These are phyloP conservation scores for Dictyostelium discoideum DNA, from an alignment of 78 protist genomes.

Conservation along the genomic window DNA sequence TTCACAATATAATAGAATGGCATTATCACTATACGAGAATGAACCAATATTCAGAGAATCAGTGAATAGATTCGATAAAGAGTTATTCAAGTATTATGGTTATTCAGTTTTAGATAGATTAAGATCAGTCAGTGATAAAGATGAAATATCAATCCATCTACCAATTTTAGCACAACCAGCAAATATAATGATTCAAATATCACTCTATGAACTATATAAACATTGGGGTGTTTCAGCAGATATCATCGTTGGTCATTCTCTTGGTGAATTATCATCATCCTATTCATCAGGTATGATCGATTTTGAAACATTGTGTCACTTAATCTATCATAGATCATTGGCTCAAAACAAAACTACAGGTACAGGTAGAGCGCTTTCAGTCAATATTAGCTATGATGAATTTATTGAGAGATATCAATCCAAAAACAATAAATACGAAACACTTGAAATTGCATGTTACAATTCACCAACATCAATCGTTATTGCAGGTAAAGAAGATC, in stretches of 20 bases:
- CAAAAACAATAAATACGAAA: neutral
- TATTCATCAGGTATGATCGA: conserved; percentile 28
- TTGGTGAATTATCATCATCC: conserved; percentile 64
- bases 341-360: conserved; percentile 5
- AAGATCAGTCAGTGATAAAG: neutral
- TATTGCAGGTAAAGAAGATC: conserved; percentile 27
- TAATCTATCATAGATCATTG: neutral
- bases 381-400: neutral
- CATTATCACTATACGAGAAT: conserved; percentile 6
- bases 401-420: neutral
- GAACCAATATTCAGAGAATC: conserved; percentile 25
- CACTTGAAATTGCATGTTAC: conserved; percentile 40
- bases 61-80: neutral
- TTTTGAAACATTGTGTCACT: neutral
- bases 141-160: neutral
- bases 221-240: conserved; percentile 20
- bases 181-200: neutral
- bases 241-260: conserved; percentile 40
- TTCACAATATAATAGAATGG: conserved; percentile 78
- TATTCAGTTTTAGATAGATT: conserved; percentile 12
- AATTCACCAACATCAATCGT: conserved; percentile 55
- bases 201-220: conserved; percentile 18
- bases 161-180: conserved; percentile 52
- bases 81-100: neutral
- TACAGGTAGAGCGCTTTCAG: conserved; percentile 28